Percentiles rank a stretch among this genome's conserved stretches.
Conservation (phyloP, 2,329 filamentous ascomycete species). For the Chaetomiaceae sp. region DNA sequence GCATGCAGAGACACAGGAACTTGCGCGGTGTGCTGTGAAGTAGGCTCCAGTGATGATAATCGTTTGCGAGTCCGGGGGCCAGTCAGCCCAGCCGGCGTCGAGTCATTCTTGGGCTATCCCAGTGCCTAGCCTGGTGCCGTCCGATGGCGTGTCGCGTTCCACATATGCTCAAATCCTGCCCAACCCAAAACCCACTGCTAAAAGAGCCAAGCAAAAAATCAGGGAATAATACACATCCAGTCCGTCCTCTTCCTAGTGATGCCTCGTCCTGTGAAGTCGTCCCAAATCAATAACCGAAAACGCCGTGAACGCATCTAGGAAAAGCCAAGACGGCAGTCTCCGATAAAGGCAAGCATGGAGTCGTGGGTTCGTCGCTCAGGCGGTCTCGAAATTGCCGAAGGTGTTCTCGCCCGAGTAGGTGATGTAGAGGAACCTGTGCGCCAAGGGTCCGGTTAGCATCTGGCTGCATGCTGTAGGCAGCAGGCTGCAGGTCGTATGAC, state of each 20-base stretch:
- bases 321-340: slow-evolving; percentile 7
- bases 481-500: background rate
- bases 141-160: background rate
- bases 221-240: slow-evolving; percentile 16
- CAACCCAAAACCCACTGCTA: slow-evolving; percentile 3
- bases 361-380: slow-evolving; percentile 26
- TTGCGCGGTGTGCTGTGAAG: background rate
- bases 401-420: slow-evolving; percentile 99
- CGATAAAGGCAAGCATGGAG: slow-evolving; percentile 3
- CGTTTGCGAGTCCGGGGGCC: background rate
- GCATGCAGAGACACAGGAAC: background rate
- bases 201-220: slow-evolving; percentile 6
- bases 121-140: background rate
- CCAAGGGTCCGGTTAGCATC: slow-evolving; percentile 7
- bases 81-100: background rate
- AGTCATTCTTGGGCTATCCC: background rate
- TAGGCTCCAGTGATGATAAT: background rate
- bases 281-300: slow-evolving; percentile 21
- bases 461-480: background rate
- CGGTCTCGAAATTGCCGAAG: slow-evolving; percentile 60
- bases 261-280: slow-evolving; percentile 2
- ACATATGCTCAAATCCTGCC: background rate
- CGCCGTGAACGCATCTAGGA: slow-evolving; percentile 19
- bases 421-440: slow-evolving; percentile 85
- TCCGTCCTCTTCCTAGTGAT: slow-evolving; percentile 14